phyloP scores from a whole-genome alignment of 2,329 filamentous ascomycete species.

The Penicillium sp. region DNA sequence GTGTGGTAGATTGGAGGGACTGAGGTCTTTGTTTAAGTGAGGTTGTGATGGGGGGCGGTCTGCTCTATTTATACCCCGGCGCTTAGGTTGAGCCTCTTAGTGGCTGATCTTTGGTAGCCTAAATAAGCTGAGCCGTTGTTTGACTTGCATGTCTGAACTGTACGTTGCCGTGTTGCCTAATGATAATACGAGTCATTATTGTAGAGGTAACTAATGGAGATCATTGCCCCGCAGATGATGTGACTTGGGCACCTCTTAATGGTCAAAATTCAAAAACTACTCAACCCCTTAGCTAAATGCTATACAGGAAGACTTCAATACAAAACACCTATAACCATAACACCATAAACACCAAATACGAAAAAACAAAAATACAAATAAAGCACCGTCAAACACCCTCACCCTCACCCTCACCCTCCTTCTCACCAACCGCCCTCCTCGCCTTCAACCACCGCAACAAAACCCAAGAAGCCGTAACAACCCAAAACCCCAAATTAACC shows the following conservation, averaged over 20 bases:
- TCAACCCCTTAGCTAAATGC: no score
- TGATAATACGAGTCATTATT: background rate
- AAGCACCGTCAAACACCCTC: background rate
- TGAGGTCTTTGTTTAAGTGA: background rate
- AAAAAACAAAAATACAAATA: no score
- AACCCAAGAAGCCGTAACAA: slow-evolving; percentile 52
- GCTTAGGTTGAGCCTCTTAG: background rate
- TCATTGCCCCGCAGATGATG: no score
- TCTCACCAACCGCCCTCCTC: slow-evolving; percentile 20
- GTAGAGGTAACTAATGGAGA: background rate
- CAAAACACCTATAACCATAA: no score
- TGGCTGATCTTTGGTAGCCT: background rate
- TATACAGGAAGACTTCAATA: no score
- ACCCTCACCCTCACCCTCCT: slow-evolving; percentile 3
- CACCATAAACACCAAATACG: no score
- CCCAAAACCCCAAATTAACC: slow-evolving; percentile 70
- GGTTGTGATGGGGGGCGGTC: background rate
- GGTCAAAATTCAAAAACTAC: no score
- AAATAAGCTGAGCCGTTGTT: no score
- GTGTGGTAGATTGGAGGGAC: background rate
- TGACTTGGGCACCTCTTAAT: no score
- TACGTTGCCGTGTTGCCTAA: no score
- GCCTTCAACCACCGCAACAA: slow-evolving; percentile 36
- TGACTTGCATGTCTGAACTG: no score
- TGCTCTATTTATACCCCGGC: background rate